Evolutionary conservation across 2,329 filamentous ascomycete species (phyloP).

Genomic region (Colletotrichum australisinense): DNA sequence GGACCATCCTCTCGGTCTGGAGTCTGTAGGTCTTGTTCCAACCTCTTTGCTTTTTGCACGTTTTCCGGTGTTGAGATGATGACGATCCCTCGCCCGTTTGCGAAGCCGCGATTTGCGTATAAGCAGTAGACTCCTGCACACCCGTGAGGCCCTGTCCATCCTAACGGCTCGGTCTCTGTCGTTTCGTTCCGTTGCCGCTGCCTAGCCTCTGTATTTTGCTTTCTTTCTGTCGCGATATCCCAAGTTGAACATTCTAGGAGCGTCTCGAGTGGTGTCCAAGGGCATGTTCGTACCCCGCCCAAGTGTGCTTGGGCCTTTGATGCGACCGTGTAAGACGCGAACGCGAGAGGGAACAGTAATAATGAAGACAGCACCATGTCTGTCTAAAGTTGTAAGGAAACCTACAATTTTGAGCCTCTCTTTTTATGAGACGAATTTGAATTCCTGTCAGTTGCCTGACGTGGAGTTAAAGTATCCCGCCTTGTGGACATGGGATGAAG

Average conservation of each 20-base stretch:
- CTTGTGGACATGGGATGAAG: neutral
- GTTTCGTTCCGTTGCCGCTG: neutral
- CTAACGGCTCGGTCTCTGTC: neutral
- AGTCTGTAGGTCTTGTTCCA: neutral
- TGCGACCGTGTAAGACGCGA: slow-evolving; percentile 13
- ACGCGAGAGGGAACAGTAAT: neutral
- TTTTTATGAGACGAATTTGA: neutral
- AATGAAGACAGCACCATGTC: neutral
- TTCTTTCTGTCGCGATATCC: neutral
- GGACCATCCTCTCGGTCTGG: neutral
- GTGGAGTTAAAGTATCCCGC: neutral
- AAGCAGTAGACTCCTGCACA: slow-evolving; percentile 43
- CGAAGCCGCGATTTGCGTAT: slow-evolving; percentile 49
- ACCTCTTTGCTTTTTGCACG: slow-evolving; percentile 15
- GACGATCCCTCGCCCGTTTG: slow-evolving; percentile 50
- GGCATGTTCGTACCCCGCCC: slow-evolving; percentile 1
- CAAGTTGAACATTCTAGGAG: slow-evolving; percentile 13
- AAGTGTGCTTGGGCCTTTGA: slow-evolving; percentile 8
- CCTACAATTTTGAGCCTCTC: neutral
- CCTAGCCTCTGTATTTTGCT: neutral
- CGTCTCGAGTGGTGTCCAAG: slow-evolving; percentile 17
- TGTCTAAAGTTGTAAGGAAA: neutral
- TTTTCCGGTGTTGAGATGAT: slow-evolving; percentile 47
- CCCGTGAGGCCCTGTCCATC: slow-evolving; percentile 31
- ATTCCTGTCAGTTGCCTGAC: neutral